phyloP scores from a whole-genome alignment of 495 filamentous ascomycete genomes.

The Jackrogersella minutella region DNA sequence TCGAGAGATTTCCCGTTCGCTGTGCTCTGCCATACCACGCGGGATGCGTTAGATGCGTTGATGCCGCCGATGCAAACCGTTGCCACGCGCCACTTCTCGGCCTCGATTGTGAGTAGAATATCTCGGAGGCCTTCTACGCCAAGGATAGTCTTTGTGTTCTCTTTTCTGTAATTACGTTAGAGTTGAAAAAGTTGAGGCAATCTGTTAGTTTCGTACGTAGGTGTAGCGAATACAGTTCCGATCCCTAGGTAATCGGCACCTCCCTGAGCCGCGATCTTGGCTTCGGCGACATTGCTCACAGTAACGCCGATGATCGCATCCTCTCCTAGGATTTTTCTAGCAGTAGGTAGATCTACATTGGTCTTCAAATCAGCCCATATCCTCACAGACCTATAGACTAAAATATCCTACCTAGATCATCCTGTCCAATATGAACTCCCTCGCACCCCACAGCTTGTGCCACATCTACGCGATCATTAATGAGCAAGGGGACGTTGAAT shows the following conservation, averaged over 20 bases:
- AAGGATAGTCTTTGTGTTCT: slow-evolving; percentile 82
- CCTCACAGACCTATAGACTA: background rate
- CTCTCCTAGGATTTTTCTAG: slow-evolving; percentile 75
- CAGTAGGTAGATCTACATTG: slow-evolving; percentile 64
- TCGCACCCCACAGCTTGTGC: slow-evolving; percentile 85
- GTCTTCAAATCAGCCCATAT: background rate
- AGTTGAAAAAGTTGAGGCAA: background rate
- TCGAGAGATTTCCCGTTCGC: slow-evolving; percentile 63
- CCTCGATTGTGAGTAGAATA: slow-evolving; percentile 68
- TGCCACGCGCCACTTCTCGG: slow-evolving; percentile 45
- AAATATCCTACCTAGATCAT: slow-evolving; percentile 77
- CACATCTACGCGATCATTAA: slow-evolving; percentile 96
- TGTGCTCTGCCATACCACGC: slow-evolving; percentile 72
- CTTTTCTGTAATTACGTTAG: slow-evolving; percentile 56
- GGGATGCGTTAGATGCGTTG: slow-evolving; percentile 77
- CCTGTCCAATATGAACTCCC: slow-evolving; percentile 93
- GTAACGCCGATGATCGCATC: slow-evolving; percentile 74
- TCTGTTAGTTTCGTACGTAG: slow-evolving; percentile 63
- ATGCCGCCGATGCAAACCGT: slow-evolving; percentile 90
- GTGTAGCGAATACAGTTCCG: slow-evolving; percentile 84
- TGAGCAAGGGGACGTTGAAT: slow-evolving; percentile 81
- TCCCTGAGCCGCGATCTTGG: slow-evolving; percentile 66
- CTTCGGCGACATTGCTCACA: slow-evolving; percentile 72
- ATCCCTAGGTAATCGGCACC: slow-evolving; percentile 91
- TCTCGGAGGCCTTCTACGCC: slow-evolving; percentile 77